Evolutionary conservation across 176 grass and related monocot genomes (phyloP), one percentile per base, ranked within the genome.

Genomic region (Aechmea fasciata): DNA sequence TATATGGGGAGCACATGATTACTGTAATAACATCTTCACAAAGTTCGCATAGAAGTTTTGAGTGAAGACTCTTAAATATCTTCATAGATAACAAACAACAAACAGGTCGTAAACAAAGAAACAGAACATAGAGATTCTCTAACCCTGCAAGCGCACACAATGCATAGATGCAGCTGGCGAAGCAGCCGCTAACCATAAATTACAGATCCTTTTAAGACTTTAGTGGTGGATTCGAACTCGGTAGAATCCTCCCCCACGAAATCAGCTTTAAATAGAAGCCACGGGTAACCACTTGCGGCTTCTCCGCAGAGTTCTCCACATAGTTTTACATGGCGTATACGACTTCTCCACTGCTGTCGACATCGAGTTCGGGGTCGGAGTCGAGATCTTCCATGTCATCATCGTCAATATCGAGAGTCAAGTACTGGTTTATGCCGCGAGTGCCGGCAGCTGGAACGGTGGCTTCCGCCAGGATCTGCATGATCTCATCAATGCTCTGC

Each of bases 361-460:
- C 75, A 76, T 95, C 81, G 14, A 77, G 13, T 13, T 96, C 91
- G 22, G 80, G 59, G 67, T 90, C 92, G 10, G 85, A 91, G 67
- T 96, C 92, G 7, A 89, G 62, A 70, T 91, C 88, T n/a, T 90
- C 87, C 81, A 75, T 87, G 17, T 87, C 83, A 28, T 96, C 92
- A 5, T 89, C 33, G 4, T 41, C 86, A 3, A 87, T 73, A 53
- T 85, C 87, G 73, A 90, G 67, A 29, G 48, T 67, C 47, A 87
- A 70, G 41, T 74, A 77, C 57, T 87, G 67, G 55, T 78, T 83
- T 28, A 85, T 80, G 49, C 73, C 64, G 9, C 57, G 72, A 24
- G 79, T 23, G 0, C 70, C 70, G 13, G 73, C 64, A 1, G 84
- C 67, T 20, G 87, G 88, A 53, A 90, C 76, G 3, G 91, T 96